These are phyloP conservation scores for Cutaneotrichosporon dermatis DNA, from an alignment of 1,284 basidiomycete species.

Conservation along the genomic window DNA sequence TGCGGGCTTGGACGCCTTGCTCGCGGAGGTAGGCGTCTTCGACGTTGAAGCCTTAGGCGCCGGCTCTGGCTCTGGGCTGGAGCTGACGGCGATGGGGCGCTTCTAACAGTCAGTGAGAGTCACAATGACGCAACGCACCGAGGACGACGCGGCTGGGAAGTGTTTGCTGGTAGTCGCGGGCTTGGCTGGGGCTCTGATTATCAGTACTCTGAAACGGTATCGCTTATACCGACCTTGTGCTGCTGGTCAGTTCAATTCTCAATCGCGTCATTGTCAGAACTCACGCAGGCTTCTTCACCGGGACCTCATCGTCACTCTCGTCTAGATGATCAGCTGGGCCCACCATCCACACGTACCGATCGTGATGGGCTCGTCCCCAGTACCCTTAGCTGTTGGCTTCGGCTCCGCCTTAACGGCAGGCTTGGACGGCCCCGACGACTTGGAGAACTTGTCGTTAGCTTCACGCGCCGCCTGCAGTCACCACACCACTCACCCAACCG, in stretches of 20 bases:
- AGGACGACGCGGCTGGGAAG: conserved; percentile 17
- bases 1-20: too few relatives aligned
- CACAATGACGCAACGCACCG: conserved; percentile 12
- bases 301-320: conserved; percentile 41
- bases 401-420: background rate
- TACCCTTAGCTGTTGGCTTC: conserved; percentile 5
- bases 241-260: too few relatives aligned
- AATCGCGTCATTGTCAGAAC: too few relatives aligned
- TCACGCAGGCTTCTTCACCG: conserved; percentile 20
- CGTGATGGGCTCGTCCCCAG: conserved; percentile 8
- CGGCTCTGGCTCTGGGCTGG: conserved; percentile 10
- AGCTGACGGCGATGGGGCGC: conserved; percentile 10
- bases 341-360: conserved; percentile 2
- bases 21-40: too few relatives aligned
- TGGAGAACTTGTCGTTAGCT: too few relatives aligned
- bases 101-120: conserved; percentile 8
- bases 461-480: too few relatives aligned
- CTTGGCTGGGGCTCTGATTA: too few relatives aligned
- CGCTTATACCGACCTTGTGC: too few relatives aligned
- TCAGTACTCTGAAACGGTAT: too few relatives aligned
- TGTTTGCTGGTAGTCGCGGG: conserved; percentile 31
- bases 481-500: too few relatives aligned
- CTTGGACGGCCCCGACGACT: too few relatives aligned
- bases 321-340: conserved; percentile 19
- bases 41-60: too few relatives aligned